phyloP scores from a whole-genome alignment of 2,329 filamentous ascomycete species.

The Aureobasidium sp. region DNA sequence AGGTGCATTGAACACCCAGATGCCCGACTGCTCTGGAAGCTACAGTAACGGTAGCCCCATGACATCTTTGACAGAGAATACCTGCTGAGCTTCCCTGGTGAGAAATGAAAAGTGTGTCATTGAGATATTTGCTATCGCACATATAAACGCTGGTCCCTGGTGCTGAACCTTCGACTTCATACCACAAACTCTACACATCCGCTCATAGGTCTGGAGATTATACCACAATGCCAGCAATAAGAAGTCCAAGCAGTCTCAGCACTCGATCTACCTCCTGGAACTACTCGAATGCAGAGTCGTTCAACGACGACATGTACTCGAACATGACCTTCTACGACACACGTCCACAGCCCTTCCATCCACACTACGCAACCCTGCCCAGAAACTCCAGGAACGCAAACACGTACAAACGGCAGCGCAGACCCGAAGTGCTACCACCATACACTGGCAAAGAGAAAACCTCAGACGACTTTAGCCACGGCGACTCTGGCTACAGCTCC shows the following conservation, averaged over 20 bases:
- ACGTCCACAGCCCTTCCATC: not conserved
- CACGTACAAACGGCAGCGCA: not conserved
- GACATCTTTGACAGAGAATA: not conserved
- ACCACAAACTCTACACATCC: not conserved
- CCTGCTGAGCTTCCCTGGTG: not conserved
- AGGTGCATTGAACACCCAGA: not conserved
- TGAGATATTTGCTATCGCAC: not conserved
- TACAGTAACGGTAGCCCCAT: constrained; percentile 1
- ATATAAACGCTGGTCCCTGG: not conserved
- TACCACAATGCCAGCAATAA: not conserved
- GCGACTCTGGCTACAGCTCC: constrained; percentile 7
- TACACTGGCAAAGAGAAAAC: not conserved
- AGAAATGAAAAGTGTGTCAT: not conserved
- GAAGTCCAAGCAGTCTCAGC: not conserved
- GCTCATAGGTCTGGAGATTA: not conserved
- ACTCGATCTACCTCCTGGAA: constrained; percentile 9
- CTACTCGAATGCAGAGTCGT: constrained; percentile 7
- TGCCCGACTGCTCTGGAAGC: not conserved
- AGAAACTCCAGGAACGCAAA: not conserved
- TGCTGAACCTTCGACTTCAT: not conserved
- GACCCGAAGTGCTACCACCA: not conserved
- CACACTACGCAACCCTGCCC: constrained; percentile 3
- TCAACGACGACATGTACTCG: constrained; percentile 2
- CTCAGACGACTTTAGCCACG: not conserved
- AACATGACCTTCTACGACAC: constrained; percentile 4